Base-by-base conservation (phyloP, 331 rosid genomes). In the Arachis monticola region DNA sequence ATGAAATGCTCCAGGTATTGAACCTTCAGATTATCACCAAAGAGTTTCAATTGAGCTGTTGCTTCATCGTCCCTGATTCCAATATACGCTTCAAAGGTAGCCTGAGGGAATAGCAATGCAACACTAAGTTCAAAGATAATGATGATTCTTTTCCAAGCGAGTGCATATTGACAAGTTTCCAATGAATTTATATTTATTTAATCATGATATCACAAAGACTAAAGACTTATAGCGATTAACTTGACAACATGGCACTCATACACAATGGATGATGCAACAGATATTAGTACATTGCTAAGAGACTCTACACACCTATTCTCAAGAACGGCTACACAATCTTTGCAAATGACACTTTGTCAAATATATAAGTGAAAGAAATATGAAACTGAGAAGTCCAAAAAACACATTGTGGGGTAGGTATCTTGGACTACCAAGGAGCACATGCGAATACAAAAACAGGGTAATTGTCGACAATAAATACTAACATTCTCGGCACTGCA, bases 11-110 rank as follows among this genome's bases (percentile, higher is more conserved):
- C 47, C 55, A 63, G 52, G 77, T 40, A 14, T 47, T 79, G 52
- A 73, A 94, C 99, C 96, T 86, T 85, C 84, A 94, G 83, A 85
- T 90, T 87, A 79, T 94, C 93, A 68, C 99, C 99, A 67, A 94
- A 94, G 74, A 92, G 88, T 85, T 92, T 86, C 72, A 94, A 74
- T 80, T 90, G 92, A 84, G 93, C 89, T 0, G 99, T 88, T 64
- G 96, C 97, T 78, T 90, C 85, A 69, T 92, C 97, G 51, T 94
- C 99, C 75, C 87, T 90, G 77, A 94, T 81, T 67, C 97, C 99
- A 74, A 94, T 81, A 73, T 64, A 94, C 62, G 97, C 99, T 87
- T 92, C 99, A 78, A 90, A 95, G 57, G 97, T 90, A 72, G 99
- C 99, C 99, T 90, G 60, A 82, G 64, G 13, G 56, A 84, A 72